Base-by-base conservation (phyloP, 2,329 filamentous ascomycete species). In the Fonsecaea multimorphosa region DNA sequence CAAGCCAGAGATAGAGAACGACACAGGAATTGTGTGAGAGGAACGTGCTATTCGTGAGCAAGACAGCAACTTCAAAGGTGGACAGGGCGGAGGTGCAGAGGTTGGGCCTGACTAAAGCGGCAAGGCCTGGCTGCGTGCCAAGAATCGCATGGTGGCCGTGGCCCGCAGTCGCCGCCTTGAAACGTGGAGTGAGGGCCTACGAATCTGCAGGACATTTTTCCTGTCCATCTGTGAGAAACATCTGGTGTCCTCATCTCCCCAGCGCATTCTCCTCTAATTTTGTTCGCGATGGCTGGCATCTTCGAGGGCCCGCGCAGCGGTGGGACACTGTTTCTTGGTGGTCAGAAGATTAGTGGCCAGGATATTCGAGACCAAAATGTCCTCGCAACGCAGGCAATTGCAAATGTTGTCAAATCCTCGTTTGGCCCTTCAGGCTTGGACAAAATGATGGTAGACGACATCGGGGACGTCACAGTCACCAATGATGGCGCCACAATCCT, bases 381-480 rank as follows among this genome's bases (percentile, higher is more conserved):
- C 56, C 87, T 93, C 73, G 95, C 95, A 72, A 98, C 95, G 53
- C 93, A 97, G 79, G 93, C 94, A 66, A 98, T 99, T 76, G 91
- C 95, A 75, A 99, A 98, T 88, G 93, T 99, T 66, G 93, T 99
- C 79, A 98, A 97, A 85, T 97, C 92, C 80, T 99, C 95, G 16
- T 99, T 99, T 77, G 95, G 95, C 63, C 95, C 95, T 58, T 97
- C 92, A 69, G 95, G 95, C 56, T 86, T 99, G 72, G 95, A 99
- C 79, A 99, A 99, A 87, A 99, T 99, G 95, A 98, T 99, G 95
- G 95, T 99, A 74, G 95, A 99, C 82, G 95, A 99, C 78, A 98
- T 99, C 79, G 95, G 95, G 76, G 95, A 99, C 83, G 95, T 99
- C 66, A 99, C 95, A 67, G 95, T 99, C 65, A 99, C 95, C 72